Conservation (phyloP, 768 basidiomycete genomes). For the Termitomyces sp. region DNA sequence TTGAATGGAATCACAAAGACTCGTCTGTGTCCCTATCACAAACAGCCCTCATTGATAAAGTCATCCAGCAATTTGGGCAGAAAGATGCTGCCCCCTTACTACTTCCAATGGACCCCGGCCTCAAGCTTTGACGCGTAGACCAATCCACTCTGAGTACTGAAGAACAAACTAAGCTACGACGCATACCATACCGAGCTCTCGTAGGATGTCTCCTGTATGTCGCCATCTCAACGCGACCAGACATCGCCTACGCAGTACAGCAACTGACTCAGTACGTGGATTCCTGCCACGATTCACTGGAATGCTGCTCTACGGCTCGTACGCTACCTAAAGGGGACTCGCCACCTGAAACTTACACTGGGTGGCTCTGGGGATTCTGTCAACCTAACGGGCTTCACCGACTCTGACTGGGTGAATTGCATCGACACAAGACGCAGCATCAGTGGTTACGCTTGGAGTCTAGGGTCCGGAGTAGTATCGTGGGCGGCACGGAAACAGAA, state of each 20-base stretch:
- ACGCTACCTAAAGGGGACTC: neutral
- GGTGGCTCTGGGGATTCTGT: neutral
- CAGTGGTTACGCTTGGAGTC: neutral
- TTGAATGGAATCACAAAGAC: neutral
- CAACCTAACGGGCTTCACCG: neutral
- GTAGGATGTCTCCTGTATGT: neutral
- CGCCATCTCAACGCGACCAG: neutral
- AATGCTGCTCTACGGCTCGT: neutral
- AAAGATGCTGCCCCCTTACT: neutral
- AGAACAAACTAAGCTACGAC: neutral
- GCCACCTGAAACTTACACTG: neutral
- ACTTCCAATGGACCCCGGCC: neutral
- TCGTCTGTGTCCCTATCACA: neutral
- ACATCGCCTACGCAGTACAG: neutral
- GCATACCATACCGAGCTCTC: neutral
- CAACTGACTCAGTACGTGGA: neutral
- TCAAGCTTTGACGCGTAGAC: neutral
- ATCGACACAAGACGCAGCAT: neutral
- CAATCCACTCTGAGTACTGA: neutral
- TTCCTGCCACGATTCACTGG: neutral
- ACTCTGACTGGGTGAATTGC: neutral
- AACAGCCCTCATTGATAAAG: neutral
- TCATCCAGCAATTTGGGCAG: neutral
- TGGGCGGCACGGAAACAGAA: neutral
- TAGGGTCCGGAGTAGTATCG: neutral